Evolutionary conservation across 164 flowering plant species (phyloP).

Genomic region (Piper longum): DNA sequence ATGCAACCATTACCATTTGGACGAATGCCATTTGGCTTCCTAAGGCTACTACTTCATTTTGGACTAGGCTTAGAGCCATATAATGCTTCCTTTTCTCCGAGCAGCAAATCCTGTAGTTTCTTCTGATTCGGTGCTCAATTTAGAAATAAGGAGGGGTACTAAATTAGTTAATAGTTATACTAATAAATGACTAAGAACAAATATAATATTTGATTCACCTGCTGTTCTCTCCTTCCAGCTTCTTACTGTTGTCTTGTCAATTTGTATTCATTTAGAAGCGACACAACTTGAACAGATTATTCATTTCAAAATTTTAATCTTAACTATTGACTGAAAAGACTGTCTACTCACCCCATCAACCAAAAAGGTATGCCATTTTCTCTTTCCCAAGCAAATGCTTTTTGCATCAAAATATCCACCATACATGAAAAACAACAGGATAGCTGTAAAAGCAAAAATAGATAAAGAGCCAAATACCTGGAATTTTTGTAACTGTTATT

Average conservation of each 20-base stretch:
- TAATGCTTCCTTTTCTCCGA: slow-evolving; percentile 71
- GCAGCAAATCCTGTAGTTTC: slow-evolving; percentile 75
- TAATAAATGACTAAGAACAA: too few relatives aligned
- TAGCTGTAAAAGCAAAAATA: slow-evolving; percentile 2
- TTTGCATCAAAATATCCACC: slow-evolving; percentile 60
- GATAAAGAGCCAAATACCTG: slow-evolving; percentile 31
- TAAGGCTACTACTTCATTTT: slow-evolving; percentile 55
- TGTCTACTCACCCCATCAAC: slow-evolving; percentile 68
- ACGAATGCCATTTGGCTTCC: slow-evolving; percentile 49
- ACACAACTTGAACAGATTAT: slow-evolving; percentile 26
- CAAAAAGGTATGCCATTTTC: slow-evolving; percentile 47
- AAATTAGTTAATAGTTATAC: too few relatives aligned
- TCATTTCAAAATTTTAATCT: neutral
- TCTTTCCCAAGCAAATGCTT: slow-evolving; percentile 70
- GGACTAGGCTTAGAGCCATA: slow-evolving; percentile 95
- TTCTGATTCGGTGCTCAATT: slow-evolving; percentile 54
- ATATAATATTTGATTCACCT: slow-evolving; percentile 29
- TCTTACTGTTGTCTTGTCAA: slow-evolving; percentile 57
- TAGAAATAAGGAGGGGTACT: neutral
- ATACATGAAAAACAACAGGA: slow-evolving; percentile 39
- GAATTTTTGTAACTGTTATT: slow-evolving; percentile 65
- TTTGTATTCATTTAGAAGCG: slow-evolving; percentile 74
- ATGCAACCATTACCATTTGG: slow-evolving; percentile 70
- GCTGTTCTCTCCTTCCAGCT: slow-evolving; percentile 59
- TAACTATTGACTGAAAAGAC: neutral